Evolutionary conservation across 257 asterid species (phyloP), one percentile per base, ranked within the genome.

Genomic region (Buddleja alternifolia): DNA sequence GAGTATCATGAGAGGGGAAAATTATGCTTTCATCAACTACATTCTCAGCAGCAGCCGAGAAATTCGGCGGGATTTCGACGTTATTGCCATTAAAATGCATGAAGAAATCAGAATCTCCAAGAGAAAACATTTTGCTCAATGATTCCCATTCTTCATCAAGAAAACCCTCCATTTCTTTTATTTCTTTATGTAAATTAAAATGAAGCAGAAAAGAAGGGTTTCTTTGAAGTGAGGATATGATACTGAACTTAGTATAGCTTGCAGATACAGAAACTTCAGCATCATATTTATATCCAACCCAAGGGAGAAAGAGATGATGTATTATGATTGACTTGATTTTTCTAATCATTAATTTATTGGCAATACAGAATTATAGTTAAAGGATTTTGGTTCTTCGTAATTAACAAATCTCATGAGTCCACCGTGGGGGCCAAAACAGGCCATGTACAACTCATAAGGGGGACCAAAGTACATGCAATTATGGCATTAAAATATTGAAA

Each of bases 141-240:
- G 87, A 74, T 19, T 85, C 95, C 86, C 86, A 85, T 66, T 90
- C 95, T 64, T 87, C 91, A 67, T 87, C 89, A 69, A 82, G 54
- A 67, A 84, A 84, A 57, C 80, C 67, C 70, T 85, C 96, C 93
- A 90, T 84, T n/a, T 70, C 23, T 59, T 54, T 17, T n/a, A 29
- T 29, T 29, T 29, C 3, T 29, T n/a, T n/a, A n/a, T n/a, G n/a
- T n/a, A n/a, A n/a, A n/a, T n/a, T n/a, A n/a, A n/a, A n/a, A n/a
- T n/a, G n/a, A n/a, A n/a, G n/a, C n/a, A 29, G 34, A 29, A 5
- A 29, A 29, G 2, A 29, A 1, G 34, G 5, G 5, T 29, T 29
- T 2, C 34, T 29, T 29, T 29, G n/a, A n/a, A n/a, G n/a, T n/a
- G n/a, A n/a, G n/a, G n/a, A n/a, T 29, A 2, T 29, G 34, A 29